Evolutionary conservation across 1,139 yeast species (phyloP).

Genomic region (Pichia sp.): DNA sequence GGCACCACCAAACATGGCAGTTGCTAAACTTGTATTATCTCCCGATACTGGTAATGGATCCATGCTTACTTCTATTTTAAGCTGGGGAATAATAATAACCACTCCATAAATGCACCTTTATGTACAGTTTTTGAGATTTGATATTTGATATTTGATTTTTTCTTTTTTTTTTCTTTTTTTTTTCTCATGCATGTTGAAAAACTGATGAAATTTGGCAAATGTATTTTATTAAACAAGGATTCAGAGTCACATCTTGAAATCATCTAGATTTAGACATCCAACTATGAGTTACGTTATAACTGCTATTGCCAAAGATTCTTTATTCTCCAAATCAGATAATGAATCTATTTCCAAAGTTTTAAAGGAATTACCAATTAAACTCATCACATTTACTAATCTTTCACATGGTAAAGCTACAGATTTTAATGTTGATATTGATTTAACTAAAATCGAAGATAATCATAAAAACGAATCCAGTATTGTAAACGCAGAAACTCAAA

Average conservation of each 20-base stretch:
- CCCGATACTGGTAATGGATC: conserved; percentile 17
- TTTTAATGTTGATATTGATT: conserved; percentile 24
- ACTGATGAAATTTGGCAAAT: neutral
- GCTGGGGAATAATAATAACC: neutral
- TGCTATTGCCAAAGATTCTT: conserved; percentile 23
- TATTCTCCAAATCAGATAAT: conserved; percentile 16
- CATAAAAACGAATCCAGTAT: conserved; percentile 11
- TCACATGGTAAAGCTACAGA: conserved; percentile 31
- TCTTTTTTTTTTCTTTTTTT: neutral
- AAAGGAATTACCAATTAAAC: conserved; percentile 25
- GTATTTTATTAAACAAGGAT: neutral
- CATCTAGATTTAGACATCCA: neutral
- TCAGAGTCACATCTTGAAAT: neutral
- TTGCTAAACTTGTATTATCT: conserved; percentile 26
- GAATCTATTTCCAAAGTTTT: conserved; percentile 23
- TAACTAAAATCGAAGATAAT: conserved; percentile 12
- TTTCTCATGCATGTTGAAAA: neutral
- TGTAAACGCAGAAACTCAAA: conserved; percentile 20
- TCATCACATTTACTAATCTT: conserved; percentile 23
- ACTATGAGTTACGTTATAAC: conserved; percentile 26
- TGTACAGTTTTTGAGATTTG: neutral
- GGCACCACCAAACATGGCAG: conserved; percentile 65
- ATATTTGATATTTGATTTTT: neutral
- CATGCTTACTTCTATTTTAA: conserved; percentile 1
- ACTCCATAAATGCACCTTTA: neutral